Base-by-base conservation (phyloP, 2,329 filamentous ascomycete genomes). In the Fusarium sp. region DNA sequence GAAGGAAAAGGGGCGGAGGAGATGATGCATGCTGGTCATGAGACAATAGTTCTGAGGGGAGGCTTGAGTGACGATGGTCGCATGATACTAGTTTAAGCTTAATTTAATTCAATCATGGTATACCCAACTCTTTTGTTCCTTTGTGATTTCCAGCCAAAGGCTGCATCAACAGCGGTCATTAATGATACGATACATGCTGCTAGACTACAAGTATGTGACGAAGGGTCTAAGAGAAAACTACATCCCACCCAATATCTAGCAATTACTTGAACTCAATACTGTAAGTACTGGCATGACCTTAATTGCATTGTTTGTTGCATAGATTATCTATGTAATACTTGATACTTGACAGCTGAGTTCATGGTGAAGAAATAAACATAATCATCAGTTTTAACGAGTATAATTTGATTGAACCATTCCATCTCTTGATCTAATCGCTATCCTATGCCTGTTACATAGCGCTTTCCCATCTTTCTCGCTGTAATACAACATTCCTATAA, bases 21-120 rank as follows among this genome's bases (percentile, higher is more conserved):
- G 62, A 64, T 45, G 37, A 57, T 24, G 22, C 64, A 70, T 70
- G 68, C 68, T 71, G 68, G 64, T 55, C 68, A 71, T 71, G 68
- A 54, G 37, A 32, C 27, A 22, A 57, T 27, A 25, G 25, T 18
- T 24, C 29, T 44, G 49, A 42, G 32, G 22, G 20, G 42, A 57
- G 49, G 48, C 45, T 46, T 65, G 42, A 49, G 62, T 69, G 45
- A 51, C 49, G 16, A 67, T 67, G 52, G 49, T 44, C 41, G 45
- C 47, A 37, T 37, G 55, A 32, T 45, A 61, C 24, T 37, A 44
- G 30, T 51, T 65, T 41, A 44, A 44, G 34, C 29, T 60, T 65
- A 24, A 34, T 45, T 42, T 61, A 61, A 61, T 67, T 57, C 45
- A 46, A 51, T 47, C 32, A 41, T 20, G 42, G 44, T 64, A 41